Evolutionary conservation across 495 filamentous ascomycete genomes (phyloP), one percentile per base, ranked within the genome.

Genomic region (Aspergillus bridgeri): DNA sequence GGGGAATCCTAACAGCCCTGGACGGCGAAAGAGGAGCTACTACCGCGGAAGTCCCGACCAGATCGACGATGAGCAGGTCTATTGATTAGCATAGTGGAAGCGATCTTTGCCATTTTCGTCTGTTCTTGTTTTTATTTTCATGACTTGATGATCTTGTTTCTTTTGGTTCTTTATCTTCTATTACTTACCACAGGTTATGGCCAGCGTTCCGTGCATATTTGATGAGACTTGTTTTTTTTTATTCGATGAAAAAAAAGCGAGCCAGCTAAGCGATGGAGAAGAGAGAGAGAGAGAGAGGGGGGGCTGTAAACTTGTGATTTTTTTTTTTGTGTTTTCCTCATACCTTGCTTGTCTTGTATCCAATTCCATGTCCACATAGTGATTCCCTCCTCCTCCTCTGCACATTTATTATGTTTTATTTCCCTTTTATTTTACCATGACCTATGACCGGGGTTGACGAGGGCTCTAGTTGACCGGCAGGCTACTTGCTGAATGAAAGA

Each of bases 1-100:
- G 51, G 69, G 70, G 59, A 77, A 76, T 54, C 61, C 70, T 21
- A 78, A 77, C 64, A 76, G 76, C 64, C 76, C 79, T 38, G 68
- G 72, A 55, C 77, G 75, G 45, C 59, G 74, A 60, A 79, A 78
- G 63, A 66, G 70, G 47, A 75, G 65, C 53, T 70, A 69, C 42
- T 81, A 78, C 65, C 69, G 76, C 52, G 76, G 72, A 54, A 79
- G 76, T 60, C 79, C 79, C 38, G 76, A 77, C 56, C 77, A 75
- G 53, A 63, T 79, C 60, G 77, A 78, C 57, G 69, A 73, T 54
- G 73, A 76, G 55, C 68, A 72, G 54, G 65, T 74, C 25, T 75
- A 74, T 58, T 75, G 60, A 69, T 51, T 54, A 33, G 15, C 7
- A 21, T 23, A 11, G 24, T 25, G 7, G n/a, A 25, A 38, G 0